phyloP scores from a whole-genome alignment of 495 filamentous ascomycete species.

The Neurospora cerealis region DNA sequence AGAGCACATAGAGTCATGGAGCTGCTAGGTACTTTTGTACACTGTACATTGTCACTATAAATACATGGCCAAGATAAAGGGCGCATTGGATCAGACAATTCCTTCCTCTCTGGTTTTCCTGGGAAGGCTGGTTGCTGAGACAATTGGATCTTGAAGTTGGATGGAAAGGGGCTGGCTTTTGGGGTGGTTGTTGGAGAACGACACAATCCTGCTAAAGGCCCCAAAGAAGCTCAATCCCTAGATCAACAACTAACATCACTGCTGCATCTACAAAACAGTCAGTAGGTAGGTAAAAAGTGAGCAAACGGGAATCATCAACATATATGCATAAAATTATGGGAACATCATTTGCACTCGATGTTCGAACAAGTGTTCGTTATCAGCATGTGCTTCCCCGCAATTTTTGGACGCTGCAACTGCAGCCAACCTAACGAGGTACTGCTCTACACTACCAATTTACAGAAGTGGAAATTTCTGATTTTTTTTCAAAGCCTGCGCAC shows the following conservation, averaged over 20 bases:
- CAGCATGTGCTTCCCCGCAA: background rate
- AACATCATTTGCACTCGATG: background rate
- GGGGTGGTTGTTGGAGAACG: background rate
- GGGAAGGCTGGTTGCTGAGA: background rate
- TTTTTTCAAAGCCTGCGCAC: background rate
- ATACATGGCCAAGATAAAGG: background rate
- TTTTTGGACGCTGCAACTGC: background rate
- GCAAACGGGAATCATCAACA: too few species aligned
- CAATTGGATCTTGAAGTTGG: background rate
- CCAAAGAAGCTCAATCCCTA: background rate
- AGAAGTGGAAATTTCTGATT: background rate
- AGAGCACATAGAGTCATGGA: background rate
- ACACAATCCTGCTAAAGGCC: background rate
- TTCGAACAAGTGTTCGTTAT: background rate
- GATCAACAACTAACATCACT: background rate
- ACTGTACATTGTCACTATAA: background rate
- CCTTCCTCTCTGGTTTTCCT: background rate
- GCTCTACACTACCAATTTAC: background rate
- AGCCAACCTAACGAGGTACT: background rate
- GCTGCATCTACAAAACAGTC: background rate
- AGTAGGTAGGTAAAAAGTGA: background rate
- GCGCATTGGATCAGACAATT: background rate
- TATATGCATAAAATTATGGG: too few species aligned
- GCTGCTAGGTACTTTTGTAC: background rate
- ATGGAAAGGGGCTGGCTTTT: background rate